These are phyloP conservation scores for Primulina eburnea DNA, from an alignment of 257 asterid genomes.

Conservation along the genomic window DNA sequence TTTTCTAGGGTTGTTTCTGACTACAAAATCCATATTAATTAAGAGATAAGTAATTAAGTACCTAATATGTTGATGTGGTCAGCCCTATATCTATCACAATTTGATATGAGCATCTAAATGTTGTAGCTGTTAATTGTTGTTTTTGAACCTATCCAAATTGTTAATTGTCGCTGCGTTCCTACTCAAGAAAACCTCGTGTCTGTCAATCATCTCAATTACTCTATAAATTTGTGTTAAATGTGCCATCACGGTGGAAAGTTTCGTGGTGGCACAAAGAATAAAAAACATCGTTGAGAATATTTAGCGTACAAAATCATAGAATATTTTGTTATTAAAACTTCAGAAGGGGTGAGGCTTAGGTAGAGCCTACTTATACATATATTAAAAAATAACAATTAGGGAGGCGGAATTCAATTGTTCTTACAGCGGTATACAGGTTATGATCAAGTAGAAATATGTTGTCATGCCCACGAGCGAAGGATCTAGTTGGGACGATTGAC, in stretches of 20 bases:
- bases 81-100: neutral
- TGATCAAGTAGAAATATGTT: too few species aligned
- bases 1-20: neutral
- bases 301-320: too few species aligned
- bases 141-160: neutral
- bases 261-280: too few species aligned
- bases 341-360: too few species aligned
- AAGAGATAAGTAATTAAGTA: neutral
- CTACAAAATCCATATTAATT: neutral
- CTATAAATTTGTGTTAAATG: neutral
- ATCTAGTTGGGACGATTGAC: too few species aligned
- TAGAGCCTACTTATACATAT: too few species aligned
- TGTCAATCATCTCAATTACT: neutral
- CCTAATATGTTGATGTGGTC: neutral
- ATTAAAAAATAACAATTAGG: too few species aligned
- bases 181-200: neutral
- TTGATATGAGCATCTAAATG: neutral
- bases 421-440: too few species aligned
- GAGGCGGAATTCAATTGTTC: too few species aligned
- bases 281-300: too few species aligned
- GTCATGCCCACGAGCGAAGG: too few species aligned
- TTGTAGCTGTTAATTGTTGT: neutral
- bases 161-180: neutral
- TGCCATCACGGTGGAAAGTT: neutral
- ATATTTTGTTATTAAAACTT: too few species aligned